Evolutionary conservation across 1,284 basidiomycete genomes (phyloP).

Genomic region (Coniferiporia sulphurascens): DNA sequence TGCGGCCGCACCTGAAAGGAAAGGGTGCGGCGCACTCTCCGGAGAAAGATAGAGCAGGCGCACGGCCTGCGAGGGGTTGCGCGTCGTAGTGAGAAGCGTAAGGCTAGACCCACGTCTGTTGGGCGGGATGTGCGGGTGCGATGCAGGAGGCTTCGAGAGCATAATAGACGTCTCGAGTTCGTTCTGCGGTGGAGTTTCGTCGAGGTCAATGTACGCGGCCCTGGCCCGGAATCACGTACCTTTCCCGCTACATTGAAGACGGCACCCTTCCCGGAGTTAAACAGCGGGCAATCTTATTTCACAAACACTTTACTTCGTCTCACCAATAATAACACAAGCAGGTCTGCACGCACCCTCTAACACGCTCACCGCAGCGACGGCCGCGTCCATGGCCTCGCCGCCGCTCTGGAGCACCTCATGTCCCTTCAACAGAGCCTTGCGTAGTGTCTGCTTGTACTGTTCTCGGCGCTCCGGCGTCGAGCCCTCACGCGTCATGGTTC

Average conservation of each 20-base stretch:
- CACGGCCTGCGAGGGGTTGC: conserved; percentile 71
- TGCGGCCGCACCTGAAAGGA: conserved; percentile 62
- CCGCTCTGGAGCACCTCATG: conserved; percentile 57
- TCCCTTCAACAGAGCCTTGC: conserved; percentile 54
- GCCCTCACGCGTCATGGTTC: conserved; percentile 52
- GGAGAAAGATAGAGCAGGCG: conserved; percentile 67
- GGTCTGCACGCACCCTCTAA: conserved; percentile 57
- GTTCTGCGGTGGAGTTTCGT: conserved; percentile 39
- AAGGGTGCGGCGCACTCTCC: conserved; percentile 53
- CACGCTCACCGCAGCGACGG: conserved; percentile 63
- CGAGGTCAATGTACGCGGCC: not conserved
- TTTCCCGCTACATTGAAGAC: conserved; percentile 78
- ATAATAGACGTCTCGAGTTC: conserved; percentile 78
- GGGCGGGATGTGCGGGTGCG: conserved; percentile 52
- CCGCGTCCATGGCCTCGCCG: conserved; percentile 81
- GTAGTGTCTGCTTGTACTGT: conserved; percentile 52
- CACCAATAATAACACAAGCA: not conserved
- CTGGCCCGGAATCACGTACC: conserved; percentile 32
- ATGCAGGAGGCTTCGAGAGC: conserved; percentile 66
- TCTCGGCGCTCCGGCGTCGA: conserved; percentile 61
- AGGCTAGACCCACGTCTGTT: conserved; percentile 58
- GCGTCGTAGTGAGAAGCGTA: conserved; percentile 60
- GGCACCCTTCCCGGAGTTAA: conserved; percentile 75
- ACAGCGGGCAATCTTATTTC: conserved; percentile 61
- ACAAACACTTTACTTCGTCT: not conserved